A percentile compares a stretch with the other conserved stretches of the same genome.
Evolutionary conservation across 2,329 filamentous ascomycete species (phyloP).

Genomic region (Tolypocladium tundrense): DNA sequence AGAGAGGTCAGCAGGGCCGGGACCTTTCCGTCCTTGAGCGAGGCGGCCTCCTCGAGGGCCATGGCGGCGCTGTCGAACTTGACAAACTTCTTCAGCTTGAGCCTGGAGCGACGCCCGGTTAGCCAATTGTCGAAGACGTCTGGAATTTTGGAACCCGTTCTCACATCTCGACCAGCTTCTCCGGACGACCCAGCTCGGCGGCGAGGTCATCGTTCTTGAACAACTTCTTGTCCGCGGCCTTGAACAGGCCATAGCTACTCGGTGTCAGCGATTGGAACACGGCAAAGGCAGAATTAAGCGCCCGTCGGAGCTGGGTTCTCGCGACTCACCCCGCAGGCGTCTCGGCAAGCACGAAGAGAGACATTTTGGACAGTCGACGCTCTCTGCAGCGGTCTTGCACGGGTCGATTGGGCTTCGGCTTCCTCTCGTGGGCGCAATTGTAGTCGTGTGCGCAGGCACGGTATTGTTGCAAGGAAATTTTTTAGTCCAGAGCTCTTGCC

Average conservation of each 20-base stretch:
- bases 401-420: slow-evolving; percentile 19
- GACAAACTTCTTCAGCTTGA: slow-evolving; percentile 94
- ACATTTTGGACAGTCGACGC: slow-evolving; percentile 47
- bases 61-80: slow-evolving; percentile 93
- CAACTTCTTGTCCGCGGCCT: slow-evolving; percentile 97
- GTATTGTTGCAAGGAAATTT: slow-evolving; percentile 29
- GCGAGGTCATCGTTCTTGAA: slow-evolving; percentile 77
- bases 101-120: slow-evolving; percentile 33
- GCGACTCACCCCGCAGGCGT: slow-evolving; percentile 66
- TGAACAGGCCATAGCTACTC: slow-evolving; percentile 88
- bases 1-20: slow-evolving; percentile 75
- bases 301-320: not conserved
- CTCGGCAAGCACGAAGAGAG: slow-evolving; percentile 86
- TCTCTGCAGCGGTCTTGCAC: slow-evolving; percentile 20
- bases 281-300: not conserved
- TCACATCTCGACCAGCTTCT: slow-evolving; percentile 79
- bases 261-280: slow-evolving; percentile 17
- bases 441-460: slow-evolving; percentile 23
- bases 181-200: slow-evolving; percentile 64
- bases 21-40: slow-evolving; percentile 88
- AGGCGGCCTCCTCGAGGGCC: slow-evolving; percentile 82
- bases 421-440: slow-evolving; percentile 26
- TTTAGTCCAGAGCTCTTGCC: slow-evolving; percentile 25
- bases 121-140: not conserved
- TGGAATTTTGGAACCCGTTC: slow-evolving; percentile 23